Evolutionary conservation across 2,329 filamentous ascomycete species (phyloP).

Genomic region (Diaporthe velutina): DNA sequence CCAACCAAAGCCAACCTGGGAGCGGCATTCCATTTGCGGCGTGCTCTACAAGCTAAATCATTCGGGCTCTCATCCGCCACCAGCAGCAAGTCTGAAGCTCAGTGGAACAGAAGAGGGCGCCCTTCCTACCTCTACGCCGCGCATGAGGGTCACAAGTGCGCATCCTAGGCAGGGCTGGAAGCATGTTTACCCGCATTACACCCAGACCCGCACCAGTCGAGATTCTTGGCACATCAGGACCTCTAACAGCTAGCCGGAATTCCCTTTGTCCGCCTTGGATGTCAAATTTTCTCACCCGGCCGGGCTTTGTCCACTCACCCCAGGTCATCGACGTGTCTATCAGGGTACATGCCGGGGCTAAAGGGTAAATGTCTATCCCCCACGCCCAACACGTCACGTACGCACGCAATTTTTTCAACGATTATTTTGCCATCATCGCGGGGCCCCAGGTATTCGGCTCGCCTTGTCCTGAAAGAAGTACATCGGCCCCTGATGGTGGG

Average conservation of each 20-base stretch:
- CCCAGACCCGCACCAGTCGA: neutral
- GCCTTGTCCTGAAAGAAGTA: neutral
- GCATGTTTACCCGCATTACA: neutral
- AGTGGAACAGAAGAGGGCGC: too few species aligned
- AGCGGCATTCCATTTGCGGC: neutral
- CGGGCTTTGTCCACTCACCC: neutral
- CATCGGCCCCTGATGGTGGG: neutral
- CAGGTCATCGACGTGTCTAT: neutral
- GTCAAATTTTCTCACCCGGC: neutral
- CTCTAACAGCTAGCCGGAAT: neutral
- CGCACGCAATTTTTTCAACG: neutral
- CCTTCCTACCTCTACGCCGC: neutral
- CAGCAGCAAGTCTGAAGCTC: neutral
- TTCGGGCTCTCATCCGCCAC: neutral
- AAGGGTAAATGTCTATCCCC: neutral
- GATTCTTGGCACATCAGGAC: neutral
- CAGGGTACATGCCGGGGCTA: neutral
- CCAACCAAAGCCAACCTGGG: neutral
- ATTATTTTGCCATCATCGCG: neutral
- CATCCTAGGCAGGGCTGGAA: neutral
- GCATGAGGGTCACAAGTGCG: neutral
- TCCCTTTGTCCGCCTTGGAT: neutral
- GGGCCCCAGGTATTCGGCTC: slow-evolving; percentile 15
- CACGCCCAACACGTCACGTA: slow-evolving; percentile 8
- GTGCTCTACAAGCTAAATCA: neutral